phyloP scores from a whole-genome alignment of 2,329 filamentous ascomycete genomes.

The Clarireedia monteithiana region DNA sequence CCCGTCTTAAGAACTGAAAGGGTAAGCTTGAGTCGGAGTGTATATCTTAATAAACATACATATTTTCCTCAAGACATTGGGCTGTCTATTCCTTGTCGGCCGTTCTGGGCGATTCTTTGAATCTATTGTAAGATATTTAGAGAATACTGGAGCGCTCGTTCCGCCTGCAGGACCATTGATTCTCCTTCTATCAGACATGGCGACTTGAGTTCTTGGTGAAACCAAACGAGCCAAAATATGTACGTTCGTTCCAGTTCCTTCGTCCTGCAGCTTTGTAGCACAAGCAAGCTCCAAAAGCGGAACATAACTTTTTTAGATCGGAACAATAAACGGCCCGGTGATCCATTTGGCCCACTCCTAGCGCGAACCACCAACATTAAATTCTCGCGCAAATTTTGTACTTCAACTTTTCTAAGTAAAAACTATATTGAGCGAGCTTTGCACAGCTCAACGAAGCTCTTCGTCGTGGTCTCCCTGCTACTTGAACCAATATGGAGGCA shows the following conservation, averaged over 20 bases:
- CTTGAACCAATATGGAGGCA: neutral
- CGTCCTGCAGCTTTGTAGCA: neutral
- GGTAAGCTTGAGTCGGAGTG: neutral
- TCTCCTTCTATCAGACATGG: conserved; percentile 77
- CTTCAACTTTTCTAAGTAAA: neutral
- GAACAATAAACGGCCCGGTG: neutral
- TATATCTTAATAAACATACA: conserved; percentile 49
- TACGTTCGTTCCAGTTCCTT: neutral
- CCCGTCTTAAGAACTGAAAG: conserved; percentile 76
- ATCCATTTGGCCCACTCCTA: neutral
- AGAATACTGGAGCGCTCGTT: conserved; percentile 68
- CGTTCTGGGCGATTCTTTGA: conserved; percentile 36
- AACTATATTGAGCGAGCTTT: too few species aligned
- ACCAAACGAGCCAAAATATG: neutral
- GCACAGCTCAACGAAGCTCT: too few species aligned
- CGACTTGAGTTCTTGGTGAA: conserved; percentile 1
- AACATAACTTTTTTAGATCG: conserved; percentile 1
- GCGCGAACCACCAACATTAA: neutral
- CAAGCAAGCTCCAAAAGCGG: neutral
- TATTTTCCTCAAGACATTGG: conserved; percentile 73
- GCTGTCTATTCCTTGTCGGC: conserved; percentile 50
- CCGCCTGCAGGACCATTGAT: conserved; percentile 80
- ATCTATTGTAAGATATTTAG: conserved; percentile 39
- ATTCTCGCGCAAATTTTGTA: neutral
- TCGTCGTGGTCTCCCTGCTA: neutral